Conservation (phyloP, 805 yeast species). For the Sugiyamaella marilandica region DNA sequence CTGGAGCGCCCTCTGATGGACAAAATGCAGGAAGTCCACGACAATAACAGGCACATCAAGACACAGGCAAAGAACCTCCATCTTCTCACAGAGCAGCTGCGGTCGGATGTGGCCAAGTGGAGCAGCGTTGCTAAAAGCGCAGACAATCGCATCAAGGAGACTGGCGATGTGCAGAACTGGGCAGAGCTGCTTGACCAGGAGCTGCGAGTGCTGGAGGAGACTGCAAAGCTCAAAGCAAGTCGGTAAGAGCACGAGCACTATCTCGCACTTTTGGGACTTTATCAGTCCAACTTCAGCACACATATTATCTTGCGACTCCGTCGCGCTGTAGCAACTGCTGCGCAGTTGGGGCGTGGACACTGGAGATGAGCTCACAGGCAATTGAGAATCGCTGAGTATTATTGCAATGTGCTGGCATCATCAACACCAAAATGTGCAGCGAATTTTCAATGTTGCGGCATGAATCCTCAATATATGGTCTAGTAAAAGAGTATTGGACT, state of each 20-base stretch:
- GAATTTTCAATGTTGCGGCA: no score
- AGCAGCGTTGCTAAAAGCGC: conserved; percentile 11
- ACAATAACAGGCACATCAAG: conserved; percentile 17
- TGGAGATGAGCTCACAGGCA: no score
- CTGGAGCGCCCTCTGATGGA: conserved; percentile 24
- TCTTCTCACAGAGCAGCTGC: conserved; percentile 7
- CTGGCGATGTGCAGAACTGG: conserved; percentile 45
- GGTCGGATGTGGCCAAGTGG: conserved; percentile 11
- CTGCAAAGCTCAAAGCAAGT: conserved; percentile 25
- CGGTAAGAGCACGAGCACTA: neutral
- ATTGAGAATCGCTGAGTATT: no score
- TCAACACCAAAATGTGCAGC: no score
- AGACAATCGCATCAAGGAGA: conserved; percentile 23
- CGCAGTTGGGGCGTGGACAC: no score
- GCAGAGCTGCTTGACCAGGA: conserved; percentile 71
- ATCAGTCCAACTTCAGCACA: no score
- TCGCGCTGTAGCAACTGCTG: no score
- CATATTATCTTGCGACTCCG: no score
- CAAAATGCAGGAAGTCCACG: conserved; percentile 25
- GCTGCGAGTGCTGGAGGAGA: conserved; percentile 61
- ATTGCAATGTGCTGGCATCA: no score
- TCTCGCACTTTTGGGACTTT: no score
- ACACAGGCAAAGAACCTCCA: conserved; percentile 15
- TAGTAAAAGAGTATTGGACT: no score
- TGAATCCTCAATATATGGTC: no score